These are phyloP conservation scores for Russula sp. DNA, from an alignment of 768 basidiomycete species.

Conservation along the genomic window DNA sequence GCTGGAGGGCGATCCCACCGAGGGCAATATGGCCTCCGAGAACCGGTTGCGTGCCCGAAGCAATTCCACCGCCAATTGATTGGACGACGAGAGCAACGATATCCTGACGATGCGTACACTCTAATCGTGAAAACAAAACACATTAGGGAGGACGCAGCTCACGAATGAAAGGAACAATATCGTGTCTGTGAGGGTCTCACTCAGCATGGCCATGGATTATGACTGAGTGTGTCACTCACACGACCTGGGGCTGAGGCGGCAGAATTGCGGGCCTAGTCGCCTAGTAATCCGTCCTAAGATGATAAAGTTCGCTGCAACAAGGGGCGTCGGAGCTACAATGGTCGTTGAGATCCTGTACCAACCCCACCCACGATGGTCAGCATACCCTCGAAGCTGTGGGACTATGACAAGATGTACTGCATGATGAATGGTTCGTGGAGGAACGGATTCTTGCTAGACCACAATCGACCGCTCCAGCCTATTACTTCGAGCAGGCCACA, in stretches of 20 bases:
- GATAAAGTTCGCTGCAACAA: constrained; percentile 23
- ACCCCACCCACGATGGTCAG: neutral
- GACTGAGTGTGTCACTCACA: constrained; percentile 9
- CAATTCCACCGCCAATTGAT: too few species aligned
- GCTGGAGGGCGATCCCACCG: constrained; percentile 18
- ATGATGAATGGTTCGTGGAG: constrained; percentile 11
- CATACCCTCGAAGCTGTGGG: neutral
- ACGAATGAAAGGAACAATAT: too few species aligned
- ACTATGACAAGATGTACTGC: constrained; percentile 9
- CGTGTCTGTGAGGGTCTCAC: too few species aligned
- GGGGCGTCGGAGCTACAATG: constrained; percentile 21
- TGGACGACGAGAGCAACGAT: too few species aligned
- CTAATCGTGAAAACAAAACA: too few species aligned
- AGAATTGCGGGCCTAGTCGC: constrained; percentile 18
- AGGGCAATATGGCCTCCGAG: neutral
- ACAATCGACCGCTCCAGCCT: constrained; percentile 20
- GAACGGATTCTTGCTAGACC: constrained; percentile 19
- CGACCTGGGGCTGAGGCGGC: constrained; percentile 15
- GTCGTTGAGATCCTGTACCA: constrained; percentile 2
- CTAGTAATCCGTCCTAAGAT: constrained; percentile 20
- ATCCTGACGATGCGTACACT: too few species aligned
- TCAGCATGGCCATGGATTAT: neutral
- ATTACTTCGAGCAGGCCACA: constrained; percentile 14
- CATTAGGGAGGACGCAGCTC: too few species aligned
- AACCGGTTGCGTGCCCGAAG: constrained; percentile 10